Evolutionary conservation across 495 filamentous ascomycete genomes (phyloP).

Genomic region (Daldinia loculata): DNA sequence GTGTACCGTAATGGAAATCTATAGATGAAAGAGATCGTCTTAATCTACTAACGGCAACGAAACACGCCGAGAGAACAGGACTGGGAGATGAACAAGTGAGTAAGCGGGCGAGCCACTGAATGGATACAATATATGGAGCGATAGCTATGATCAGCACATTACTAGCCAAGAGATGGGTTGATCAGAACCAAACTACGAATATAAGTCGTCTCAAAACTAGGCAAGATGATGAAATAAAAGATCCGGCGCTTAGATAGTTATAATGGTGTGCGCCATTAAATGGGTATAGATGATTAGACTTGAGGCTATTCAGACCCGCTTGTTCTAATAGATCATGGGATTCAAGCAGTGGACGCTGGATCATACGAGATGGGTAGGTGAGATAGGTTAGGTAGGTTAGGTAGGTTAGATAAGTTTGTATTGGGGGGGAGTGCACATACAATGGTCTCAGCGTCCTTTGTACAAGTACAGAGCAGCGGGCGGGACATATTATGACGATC

Average conservation of each 20-base stretch:
- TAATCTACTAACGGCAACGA: slow-evolving; percentile 10
- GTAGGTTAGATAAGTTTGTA: slow-evolving; percentile 4
- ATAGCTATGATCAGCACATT: slow-evolving; percentile 25
- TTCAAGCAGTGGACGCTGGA: slow-evolving; percentile 9
- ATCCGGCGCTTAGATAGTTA: slow-evolving; percentile 2
- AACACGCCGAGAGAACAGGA: neutral
- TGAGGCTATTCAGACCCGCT: slow-evolving; percentile 29
- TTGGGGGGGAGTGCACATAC: slow-evolving; percentile 28
- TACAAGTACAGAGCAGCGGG: slow-evolving; percentile 39
- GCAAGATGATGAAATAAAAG: neutral
- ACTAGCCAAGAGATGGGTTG: slow-evolving; percentile 12
- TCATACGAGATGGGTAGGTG: slow-evolving; percentile 6
- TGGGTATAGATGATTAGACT: neutral
- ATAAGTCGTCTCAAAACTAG: neutral
- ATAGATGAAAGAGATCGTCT: slow-evolving; percentile 22
- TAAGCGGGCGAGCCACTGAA: slow-evolving; percentile 20
- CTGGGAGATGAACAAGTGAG: slow-evolving; percentile 14
- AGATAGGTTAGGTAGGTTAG: slow-evolving; percentile 25
- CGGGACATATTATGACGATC: slow-evolving; percentile 38
- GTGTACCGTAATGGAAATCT: slow-evolving; percentile 25
- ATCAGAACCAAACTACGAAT: slow-evolving; percentile 2
- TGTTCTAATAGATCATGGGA: neutral
- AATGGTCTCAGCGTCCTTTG: slow-evolving; percentile 14
- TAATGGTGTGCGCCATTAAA: neutral
- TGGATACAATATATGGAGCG: slow-evolving; percentile 28